Conservation (phyloP, 1,284 basidiomycete species). For the Sanghuangporus baumii region DNA sequence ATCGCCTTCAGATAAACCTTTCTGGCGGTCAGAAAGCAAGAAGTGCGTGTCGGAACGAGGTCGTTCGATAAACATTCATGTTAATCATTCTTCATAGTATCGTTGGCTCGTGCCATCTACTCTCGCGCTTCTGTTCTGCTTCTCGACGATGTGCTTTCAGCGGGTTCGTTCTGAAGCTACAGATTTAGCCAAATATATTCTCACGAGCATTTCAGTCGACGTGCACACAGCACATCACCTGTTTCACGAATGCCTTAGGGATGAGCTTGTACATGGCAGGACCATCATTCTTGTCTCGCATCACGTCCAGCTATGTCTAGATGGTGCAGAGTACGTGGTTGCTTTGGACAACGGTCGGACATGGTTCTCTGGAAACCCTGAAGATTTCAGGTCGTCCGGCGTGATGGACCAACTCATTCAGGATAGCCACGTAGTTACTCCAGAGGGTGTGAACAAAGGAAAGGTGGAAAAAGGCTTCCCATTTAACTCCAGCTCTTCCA, state of each 20-base stretch:
- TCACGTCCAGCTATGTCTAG: conserved; percentile 35
- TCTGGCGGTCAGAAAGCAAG: conserved; percentile 95
- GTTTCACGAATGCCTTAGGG: conserved; percentile 39
- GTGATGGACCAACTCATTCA: conserved; percentile 67
- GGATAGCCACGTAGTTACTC: conserved; percentile 35
- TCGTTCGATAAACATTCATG: not conserved
- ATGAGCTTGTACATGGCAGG: conserved; percentile 35
- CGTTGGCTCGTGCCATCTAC: conserved; percentile 90
- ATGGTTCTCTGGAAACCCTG: conserved; percentile 61
- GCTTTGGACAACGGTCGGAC: conserved; percentile 71
- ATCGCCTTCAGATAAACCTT: conserved; percentile 59
- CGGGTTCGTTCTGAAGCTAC: conserved; percentile 33
- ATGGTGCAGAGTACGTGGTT: conserved; percentile 35
- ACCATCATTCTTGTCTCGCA: conserved; percentile 41
- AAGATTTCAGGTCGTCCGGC: conserved; percentile 60
- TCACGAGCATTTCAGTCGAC: conserved; percentile 30
- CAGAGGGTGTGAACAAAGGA: conserved; percentile 28
- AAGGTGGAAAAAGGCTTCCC: conserved; percentile 27
- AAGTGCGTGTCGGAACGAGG: conserved; percentile 34
- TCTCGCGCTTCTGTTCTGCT: conserved; percentile 82
- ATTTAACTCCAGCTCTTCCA: conserved; percentile 20
- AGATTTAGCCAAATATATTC: not conserved
- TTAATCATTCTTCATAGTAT: conserved; percentile 37
- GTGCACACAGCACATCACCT: conserved; percentile 41
- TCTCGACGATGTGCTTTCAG: conserved; percentile 85